Conservation (phyloP, 2,329 filamentous ascomycete species). For the Neobulgaria alba region DNA sequence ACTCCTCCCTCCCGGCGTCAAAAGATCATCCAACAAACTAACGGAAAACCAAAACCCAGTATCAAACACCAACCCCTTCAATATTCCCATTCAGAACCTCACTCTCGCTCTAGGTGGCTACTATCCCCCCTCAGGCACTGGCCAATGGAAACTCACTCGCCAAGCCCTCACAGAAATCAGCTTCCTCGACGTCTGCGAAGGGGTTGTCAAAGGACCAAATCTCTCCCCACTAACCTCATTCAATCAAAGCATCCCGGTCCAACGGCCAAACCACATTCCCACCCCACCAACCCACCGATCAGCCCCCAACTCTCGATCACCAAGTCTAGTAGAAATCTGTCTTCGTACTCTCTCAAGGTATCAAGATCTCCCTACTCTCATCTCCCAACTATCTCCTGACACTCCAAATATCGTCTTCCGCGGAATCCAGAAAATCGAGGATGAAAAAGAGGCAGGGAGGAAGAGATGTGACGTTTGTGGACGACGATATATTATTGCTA, state of each 20-base stretch:
- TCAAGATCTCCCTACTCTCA: no score
- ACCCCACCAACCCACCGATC: constrained; percentile 14
- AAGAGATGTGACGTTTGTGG: constrained; percentile 44
- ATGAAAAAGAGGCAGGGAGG: constrained; percentile 41
- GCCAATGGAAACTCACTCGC: constrained; percentile 22
- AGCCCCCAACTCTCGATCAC: constrained; percentile 18
- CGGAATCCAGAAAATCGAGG: no score
- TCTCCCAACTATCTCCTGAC: no score
- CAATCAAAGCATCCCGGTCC: constrained; percentile 17
- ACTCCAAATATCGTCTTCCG: no score
- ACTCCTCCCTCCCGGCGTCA: constrained; percentile 10
- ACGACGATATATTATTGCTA: constrained; percentile 40
- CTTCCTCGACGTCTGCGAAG: constrained; percentile 24
- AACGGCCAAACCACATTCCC: constrained; percentile 10
- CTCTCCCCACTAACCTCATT: constrained; percentile 8
- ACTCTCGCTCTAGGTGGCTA: no score
- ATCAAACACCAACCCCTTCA: no score
- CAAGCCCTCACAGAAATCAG: constrained; percentile 23
- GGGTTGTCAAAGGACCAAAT: constrained; percentile 21
- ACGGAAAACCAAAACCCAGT: no score
- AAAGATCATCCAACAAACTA: constrained; percentile 3
- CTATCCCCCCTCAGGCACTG: no score
- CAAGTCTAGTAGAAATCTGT: constrained; percentile 27
- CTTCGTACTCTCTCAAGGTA: no score
- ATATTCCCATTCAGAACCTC: no score